Percentiles rank a stretch among this genome's conserved stretches.
Evolutionary conservation across 73 alveolate genomes (phyloP).

Genomic region (Tetrahymena borealis): DNA sequence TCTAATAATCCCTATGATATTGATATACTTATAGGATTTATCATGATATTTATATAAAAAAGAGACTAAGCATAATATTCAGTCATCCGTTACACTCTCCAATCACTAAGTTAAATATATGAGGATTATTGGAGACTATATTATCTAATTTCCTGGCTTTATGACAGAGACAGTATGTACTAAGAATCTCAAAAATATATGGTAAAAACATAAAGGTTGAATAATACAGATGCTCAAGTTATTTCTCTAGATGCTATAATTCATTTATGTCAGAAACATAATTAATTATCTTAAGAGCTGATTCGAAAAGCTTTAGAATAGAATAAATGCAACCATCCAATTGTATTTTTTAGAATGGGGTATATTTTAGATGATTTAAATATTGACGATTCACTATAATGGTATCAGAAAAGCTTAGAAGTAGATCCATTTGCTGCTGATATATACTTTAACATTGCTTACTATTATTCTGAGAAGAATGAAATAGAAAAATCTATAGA

Average conservation of each 20-base stretch:
- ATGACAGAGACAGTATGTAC: not conserved
- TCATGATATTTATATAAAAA: not conserved
- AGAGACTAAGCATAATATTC: not conserved
- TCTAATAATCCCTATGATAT: not conserved
- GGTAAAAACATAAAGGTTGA: not conserved
- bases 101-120: not conserved
- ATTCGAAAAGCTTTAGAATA: not conserved
- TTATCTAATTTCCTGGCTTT: not conserved
- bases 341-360: not conserved
- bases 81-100: not conserved
- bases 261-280: not conserved
- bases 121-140: not conserved
- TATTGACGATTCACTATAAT: not conserved
- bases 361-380: not conserved
- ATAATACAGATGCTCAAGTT: not conserved
- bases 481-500: constrained; percentile 42
- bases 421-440: not conserved
- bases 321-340: not conserved
- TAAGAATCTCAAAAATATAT: not conserved
- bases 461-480: not conserved
- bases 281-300: not conserved
- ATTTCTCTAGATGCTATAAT: not conserved
- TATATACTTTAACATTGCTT: not conserved
- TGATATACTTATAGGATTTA: not conserved
- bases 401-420: not conserved